Percentiles rank a stretch among this genome's conserved stretches.
phyloP scores from a whole-genome alignment of 768 basidiomycete species.

The Coprinopsis sp. region DNA sequence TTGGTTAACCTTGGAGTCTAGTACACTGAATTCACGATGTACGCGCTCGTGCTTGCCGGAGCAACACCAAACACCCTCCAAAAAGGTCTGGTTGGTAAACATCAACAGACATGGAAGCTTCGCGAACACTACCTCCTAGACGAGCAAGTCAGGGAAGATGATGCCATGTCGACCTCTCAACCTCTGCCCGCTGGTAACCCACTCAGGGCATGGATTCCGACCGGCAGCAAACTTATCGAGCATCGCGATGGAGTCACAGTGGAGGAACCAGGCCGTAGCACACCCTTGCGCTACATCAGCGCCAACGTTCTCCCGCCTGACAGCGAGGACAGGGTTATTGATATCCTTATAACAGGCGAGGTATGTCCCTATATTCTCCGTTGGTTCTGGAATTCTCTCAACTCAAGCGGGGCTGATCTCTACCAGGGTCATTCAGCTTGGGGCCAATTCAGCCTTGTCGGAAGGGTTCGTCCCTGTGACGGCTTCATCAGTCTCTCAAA shows the following conservation, averaged over 20 bases:
- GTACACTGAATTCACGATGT: constrained; percentile 85
- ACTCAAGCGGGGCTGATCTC: constrained; percentile 8
- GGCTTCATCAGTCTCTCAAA: constrained; percentile 80
- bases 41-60: constrained; percentile 71
- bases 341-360: constrained; percentile 74
- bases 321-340: constrained; percentile 26
- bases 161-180: constrained; percentile 19
- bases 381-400: not conserved
- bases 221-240: constrained; percentile 47
- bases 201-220: constrained; percentile 56
- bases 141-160: constrained; percentile 24
- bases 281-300: constrained; percentile 28
- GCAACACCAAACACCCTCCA: constrained; percentile 62
- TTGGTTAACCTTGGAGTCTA: constrained; percentile 26
- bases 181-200: constrained; percentile 58
- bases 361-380: constrained; percentile 28
- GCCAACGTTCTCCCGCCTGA: constrained; percentile 9
- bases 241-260: constrained; percentile 43
- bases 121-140: constrained; percentile 63
- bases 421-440: constrained; percentile 83
- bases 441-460: constrained; percentile 80
- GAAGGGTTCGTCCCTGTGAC: constrained; percentile 76
- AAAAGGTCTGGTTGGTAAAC: constrained; percentile 71
- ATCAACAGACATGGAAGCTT: constrained; percentile 88
- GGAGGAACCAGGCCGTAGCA: constrained; percentile 35